These are phyloP conservation scores for Carex arenaria DNA, from an alignment of 202 grass and related monocot genomes.

Conservation along the genomic window DNA sequence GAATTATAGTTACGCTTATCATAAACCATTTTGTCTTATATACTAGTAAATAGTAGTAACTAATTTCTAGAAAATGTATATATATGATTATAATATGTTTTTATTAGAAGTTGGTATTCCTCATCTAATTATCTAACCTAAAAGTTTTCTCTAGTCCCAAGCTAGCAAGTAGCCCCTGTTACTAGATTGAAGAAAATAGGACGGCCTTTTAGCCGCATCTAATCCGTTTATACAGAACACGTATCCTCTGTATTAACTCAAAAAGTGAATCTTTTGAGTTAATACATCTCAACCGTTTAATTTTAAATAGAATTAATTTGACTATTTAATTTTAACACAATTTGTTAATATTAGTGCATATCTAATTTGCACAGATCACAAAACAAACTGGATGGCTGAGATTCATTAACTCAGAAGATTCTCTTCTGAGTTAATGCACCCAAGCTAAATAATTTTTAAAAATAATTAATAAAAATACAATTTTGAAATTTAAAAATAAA, in stretches of 20 bases:
- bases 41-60: neutral
- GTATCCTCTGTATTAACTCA: no score
- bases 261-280: no score
- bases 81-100: neutral
- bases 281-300: no score
- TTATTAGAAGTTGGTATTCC: neutral
- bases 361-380: no score
- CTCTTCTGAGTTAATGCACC: neutral
- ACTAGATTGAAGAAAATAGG: neutral
- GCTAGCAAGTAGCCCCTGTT: neutral
- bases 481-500: neutral
- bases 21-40: neutral
- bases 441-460: neutral
- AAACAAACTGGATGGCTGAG: no score
- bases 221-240: neutral
- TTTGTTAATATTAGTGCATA: no score
- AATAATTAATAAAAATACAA: neutral
- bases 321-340: no score
- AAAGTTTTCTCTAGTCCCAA: neutral
- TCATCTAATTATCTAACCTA: slow-evolving; percentile 8
- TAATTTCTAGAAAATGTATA: neutral
- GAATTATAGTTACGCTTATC: neutral
- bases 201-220: neutral
- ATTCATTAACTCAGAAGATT: no score
- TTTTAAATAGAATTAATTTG: no score